These are phyloP conservation scores for Debaryomyces hansenii DNA, from an alignment of 805 yeast species.

Conservation along the genomic window DNA sequence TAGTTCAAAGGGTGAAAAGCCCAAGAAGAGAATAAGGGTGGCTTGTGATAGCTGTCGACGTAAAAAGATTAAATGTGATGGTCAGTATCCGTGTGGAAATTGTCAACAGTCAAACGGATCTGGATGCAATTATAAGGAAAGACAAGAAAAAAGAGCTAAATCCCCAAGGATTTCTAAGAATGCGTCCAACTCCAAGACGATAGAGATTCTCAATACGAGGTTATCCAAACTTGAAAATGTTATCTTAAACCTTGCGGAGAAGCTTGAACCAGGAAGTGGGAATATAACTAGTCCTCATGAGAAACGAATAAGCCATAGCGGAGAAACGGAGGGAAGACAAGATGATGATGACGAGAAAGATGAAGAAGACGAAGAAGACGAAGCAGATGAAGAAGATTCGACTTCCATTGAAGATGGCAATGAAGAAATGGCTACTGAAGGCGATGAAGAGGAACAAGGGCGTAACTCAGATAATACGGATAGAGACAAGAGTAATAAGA, in stretches of 20 bases:
- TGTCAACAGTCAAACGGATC: conserved; percentile 21
- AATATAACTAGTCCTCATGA: background rate
- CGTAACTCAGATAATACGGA: background rate
- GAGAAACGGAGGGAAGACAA: background rate
- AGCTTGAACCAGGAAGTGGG: conserved; percentile 11
- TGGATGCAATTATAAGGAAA: conserved; percentile 1
- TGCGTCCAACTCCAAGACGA: conserved; percentile 8
- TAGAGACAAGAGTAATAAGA: background rate
- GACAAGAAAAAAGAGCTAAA: conserved; percentile 3
- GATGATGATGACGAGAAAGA: conserved; percentile 3
- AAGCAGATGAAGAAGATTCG: conserved; percentile 8
- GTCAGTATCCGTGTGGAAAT: conserved; percentile 40
- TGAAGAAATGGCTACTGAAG: background rate
- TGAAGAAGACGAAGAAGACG: conserved; percentile 10
- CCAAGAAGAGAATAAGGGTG: conserved; percentile 8
- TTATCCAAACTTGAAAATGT: conserved; percentile 21
- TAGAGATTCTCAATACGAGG: conserved; percentile 18
- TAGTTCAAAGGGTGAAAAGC: background rate
- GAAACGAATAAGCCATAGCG: too few relatives aligned
- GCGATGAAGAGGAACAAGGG: background rate
- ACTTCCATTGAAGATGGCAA: background rate
- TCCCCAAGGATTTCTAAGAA: background rate
- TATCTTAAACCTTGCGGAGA: conserved; percentile 17
- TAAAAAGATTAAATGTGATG: conserved; percentile 54
- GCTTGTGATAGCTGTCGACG: conserved; percentile 53